Base-by-base conservation (phyloP, 495 filamentous ascomycete genomes). In the Aspergillus egyptiacus region DNA sequence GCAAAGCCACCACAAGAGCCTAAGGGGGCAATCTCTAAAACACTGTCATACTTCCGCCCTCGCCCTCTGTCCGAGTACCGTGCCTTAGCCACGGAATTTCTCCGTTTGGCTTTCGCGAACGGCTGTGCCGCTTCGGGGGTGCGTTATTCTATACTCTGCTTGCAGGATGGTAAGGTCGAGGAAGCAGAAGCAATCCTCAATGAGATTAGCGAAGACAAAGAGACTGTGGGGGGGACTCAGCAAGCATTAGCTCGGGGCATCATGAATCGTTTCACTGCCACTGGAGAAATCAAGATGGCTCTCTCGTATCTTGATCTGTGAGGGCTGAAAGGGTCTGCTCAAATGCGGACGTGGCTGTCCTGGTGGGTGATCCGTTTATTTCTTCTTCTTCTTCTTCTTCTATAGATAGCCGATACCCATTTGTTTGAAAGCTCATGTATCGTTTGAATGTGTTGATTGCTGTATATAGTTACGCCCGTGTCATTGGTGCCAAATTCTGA, bases 51-150 rank as follows among this genome's bases (percentile, higher is more conserved):
- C 30, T 51, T 43, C 13, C 5, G 33, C 6, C 46, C 34, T 19
- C 25, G 53, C 19, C 33, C 51, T 2, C 53, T 42, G 0, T 13
- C 45, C 15, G 51, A 63, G 2, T 74, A 68, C 34, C 56, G 53
- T 15, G 23, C 19, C 3, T 35, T 67, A 5, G 65, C 71, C 3
- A 14, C 53, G 2, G 53, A 68, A 9, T 74, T 68, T 69, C 70
- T 69, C 36, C 19, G 53, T 8, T 32, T 66, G 20, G 63, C 60
- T 2, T 40, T 19, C n/a, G 23, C 14, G 7, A 50, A 25, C 23
- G 48, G 50, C 8, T 45, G 30, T 24, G 11, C 14, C 6, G 14
- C 27, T 6, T 58, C 64, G 3, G 46, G 40, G 0, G 40, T 68
- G 6, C 61, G 63, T 19, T 6, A 58, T 15, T 60, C 58, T 2